These are phyloP conservation scores for Candida piceae DNA, from an alignment of 805 yeast genomes.

Conservation along the genomic window DNA sequence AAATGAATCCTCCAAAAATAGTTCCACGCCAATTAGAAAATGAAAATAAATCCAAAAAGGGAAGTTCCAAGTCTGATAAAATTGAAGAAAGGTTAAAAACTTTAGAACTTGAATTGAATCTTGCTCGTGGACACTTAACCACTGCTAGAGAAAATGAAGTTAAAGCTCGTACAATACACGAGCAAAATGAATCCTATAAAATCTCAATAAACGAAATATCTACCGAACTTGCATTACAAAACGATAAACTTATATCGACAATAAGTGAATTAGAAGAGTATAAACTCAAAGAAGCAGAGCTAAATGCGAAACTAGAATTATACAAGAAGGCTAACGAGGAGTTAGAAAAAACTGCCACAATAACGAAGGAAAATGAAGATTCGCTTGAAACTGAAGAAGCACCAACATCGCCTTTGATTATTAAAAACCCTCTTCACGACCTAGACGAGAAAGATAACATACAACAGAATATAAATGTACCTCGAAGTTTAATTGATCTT, in stretches of 20 bases:
- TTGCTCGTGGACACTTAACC: slow-evolving; percentile 17
- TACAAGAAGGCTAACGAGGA: slow-evolving; percentile 1
- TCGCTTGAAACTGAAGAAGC: too few species aligned
- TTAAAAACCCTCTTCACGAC: too few species aligned
- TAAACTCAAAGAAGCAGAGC: not conserved
- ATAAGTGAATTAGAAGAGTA: slow-evolving; percentile 4
- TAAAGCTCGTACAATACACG: slow-evolving; percentile 6
- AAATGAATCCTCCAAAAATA: slow-evolving; percentile 1
- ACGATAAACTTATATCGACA: not conserved
- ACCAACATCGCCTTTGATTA: too few species aligned
- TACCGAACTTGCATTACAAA: slow-evolving; percentile 4
- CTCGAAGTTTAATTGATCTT: too few species aligned
- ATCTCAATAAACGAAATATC: slow-evolving; percentile 1
- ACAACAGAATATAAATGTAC: too few species aligned
- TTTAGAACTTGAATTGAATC: slow-evolving; percentile 16
- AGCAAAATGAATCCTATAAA: slow-evolving; percentile 7
- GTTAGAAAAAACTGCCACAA: too few species aligned
- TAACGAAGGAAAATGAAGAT: too few species aligned
- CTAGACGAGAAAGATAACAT: too few species aligned
- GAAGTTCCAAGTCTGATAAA: slow-evolving; percentile 9
- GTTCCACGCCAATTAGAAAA: not conserved
- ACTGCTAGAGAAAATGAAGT: slow-evolving; percentile 16
- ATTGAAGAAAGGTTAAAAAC: slow-evolving; percentile 18
- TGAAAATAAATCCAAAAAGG: slow-evolving; percentile 2
- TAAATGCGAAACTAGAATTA: not conserved